Base-by-base conservation (phyloP, 352 stramenopile species). In the Saprolegnia parasitica region DNA sequence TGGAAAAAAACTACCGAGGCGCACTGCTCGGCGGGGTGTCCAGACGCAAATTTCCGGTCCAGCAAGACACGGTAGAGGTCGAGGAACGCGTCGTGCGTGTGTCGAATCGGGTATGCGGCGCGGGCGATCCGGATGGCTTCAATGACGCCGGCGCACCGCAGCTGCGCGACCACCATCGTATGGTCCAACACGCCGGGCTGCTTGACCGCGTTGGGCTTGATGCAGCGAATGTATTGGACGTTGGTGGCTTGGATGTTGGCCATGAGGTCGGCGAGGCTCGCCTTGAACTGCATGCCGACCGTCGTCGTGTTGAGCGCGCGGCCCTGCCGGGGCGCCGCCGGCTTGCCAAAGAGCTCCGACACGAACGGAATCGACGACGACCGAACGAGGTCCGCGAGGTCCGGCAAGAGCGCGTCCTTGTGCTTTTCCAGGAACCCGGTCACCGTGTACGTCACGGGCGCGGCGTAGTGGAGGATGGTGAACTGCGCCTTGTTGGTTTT, bases 201-300 rank as follows among this genome's bases (percentile, higher is more conserved):
- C 74, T 99, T 97, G 39, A 96, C 88, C 75, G 98, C 88, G 79
- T 99, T 99, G 0, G 97, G 97, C 82, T 99, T 99, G 67, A 99
- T 98, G 78, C 97, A 99, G 47, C 97, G 88, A 57, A 99, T 96
- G 73, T 99, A 99, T 74, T 99, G 97, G 16, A 98, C 95, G 62
- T 97, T 89, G 0, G 96, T 99, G 8, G 81, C 80, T 73, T 98
- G 91, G 35, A 99, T 95, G 45, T 91, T 98, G 21, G 83, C 88
- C 73, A 99, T 97, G 52, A 99, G 81, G 63, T 96, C 82, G 11
- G 75, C 81, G 11, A 99, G 78, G 76, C 96, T 97, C 54, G 91
- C 84, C 62, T 96, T 96, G 77, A 99, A 99, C 73, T 99, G 87
- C 18, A 83, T 93, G 32, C 83, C 85, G 46, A 93, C 85, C 13